A percentile compares a stretch with the other conserved stretches of the same genome.
These are phyloP conservation scores for Periconia digitata DNA, from an alignment of 2,329 filamentous ascomycete genomes.

Conservation along the genomic window DNA sequence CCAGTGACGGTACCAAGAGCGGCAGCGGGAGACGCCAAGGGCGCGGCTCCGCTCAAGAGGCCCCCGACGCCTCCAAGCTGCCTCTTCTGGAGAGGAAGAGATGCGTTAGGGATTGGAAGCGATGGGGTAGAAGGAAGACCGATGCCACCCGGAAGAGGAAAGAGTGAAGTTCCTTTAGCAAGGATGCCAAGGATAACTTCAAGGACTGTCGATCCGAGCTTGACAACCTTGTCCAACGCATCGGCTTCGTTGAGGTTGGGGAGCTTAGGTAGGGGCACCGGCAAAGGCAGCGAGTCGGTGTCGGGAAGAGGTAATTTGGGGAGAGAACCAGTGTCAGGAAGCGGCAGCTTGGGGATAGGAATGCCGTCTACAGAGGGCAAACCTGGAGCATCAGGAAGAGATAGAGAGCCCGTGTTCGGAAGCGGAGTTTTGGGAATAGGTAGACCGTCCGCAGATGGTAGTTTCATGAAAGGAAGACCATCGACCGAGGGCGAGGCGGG, in stretches of 20 bases:
- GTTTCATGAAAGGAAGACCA: no score
- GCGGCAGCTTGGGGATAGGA: no score
- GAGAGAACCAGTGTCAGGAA: neutral
- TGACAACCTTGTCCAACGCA: neutral
- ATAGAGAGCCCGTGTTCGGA: no score
- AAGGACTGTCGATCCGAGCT: conserved; percentile 1
- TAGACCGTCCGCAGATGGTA: no score
- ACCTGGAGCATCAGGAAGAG: conserved; percentile 12
- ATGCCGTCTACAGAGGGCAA: conserved; percentile 20
- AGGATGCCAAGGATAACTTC: conserved; percentile 1
- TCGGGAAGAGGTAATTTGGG: neutral
- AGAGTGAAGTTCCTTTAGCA: neutral
- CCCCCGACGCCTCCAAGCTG: conserved; percentile 2
- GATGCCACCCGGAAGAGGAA: neutral
- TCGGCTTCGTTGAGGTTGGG: neutral
- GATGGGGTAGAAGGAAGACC: neutral
- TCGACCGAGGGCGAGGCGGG: no score
- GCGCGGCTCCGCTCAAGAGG: neutral
- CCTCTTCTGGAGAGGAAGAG: conserved; percentile 1
- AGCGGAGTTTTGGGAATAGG: no score
- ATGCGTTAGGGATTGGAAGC: neutral
- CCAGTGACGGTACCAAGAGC: conserved; percentile 2
- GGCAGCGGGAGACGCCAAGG: neutral
- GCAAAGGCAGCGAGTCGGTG: neutral
- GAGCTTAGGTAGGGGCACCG: neutral